Base-by-base conservation (phyloP, 805 yeast genomes). In the Cyberlindnera mississippiensis region DNA sequence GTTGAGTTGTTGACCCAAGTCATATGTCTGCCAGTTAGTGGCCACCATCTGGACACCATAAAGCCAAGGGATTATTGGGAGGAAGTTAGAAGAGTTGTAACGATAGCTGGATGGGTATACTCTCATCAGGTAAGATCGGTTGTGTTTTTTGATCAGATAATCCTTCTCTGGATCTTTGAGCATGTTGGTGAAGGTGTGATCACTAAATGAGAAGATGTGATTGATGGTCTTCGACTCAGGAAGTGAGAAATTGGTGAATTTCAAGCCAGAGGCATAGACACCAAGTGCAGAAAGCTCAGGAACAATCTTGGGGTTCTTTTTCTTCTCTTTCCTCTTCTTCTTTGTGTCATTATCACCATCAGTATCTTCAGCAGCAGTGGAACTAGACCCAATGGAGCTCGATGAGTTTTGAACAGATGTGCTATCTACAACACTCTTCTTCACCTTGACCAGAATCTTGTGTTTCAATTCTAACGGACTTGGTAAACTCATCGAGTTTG, bases 21-120 rank as follows among this genome's bases (percentile, higher is more conserved):
- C 99, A 58, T 78, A 82, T 0, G 93, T 82, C 62, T 91, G 99
- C 97, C 97, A 91, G 58, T 91, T 93, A 0, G 96, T 82, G 0
- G 99, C 98, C 4, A 86, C 98, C 88, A 93, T 78, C 57, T 93
- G 99, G 10, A 75, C 82, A 1, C 99, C 99, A 35, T 74, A 67
- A 37, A 71, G 71, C 99, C 99, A 93, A 56, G 78, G 88, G 1
- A 62, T 61, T 2, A 86, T 62, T 0, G 99, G 98, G 33, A 74
- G 75, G 57, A 87, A 90, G 56, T 93, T 93, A 3, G 85, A 72
- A 1, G 96, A 88, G 39, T 71, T 81, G 48, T 85, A 72, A 31
- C 97, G 66, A 42, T 80, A 74, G 7, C 80, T 80, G 1, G 95
- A 81, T 0, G 99, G 99, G 57, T 93, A 93, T 0, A 89, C 76